Evolutionary conservation across 1,284 basidiomycete species (phyloP).

Genomic region (Exobasidium rhododendri): DNA sequence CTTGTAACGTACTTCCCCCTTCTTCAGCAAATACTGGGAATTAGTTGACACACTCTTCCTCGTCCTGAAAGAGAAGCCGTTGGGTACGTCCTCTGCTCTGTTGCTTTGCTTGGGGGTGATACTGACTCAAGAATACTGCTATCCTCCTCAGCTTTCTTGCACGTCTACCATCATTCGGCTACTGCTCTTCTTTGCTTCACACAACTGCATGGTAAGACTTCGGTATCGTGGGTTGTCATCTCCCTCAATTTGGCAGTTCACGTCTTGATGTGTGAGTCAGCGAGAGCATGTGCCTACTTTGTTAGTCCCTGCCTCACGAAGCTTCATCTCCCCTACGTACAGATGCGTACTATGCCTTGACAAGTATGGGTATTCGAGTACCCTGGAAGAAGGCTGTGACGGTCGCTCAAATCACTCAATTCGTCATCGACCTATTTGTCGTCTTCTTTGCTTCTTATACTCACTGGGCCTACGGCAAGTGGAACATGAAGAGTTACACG

Average conservation of each 20-base stretch:
- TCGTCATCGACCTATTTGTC: conserved; percentile 24
- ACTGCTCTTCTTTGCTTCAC: conserved; percentile 91
- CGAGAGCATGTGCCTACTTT: too few species aligned
- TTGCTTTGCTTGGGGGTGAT: background rate
- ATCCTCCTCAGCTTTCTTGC: conserved; percentile 72
- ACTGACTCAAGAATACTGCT: background rate
- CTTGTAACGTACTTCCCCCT: background rate
- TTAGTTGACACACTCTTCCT: conserved; percentile 94
- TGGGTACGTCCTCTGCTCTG: conserved; percentile 63
- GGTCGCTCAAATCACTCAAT: conserved; percentile 77
- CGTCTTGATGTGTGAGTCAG: conserved; percentile 80
- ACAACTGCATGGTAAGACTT: conserved; percentile 79
- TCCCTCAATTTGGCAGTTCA: conserved; percentile 88
- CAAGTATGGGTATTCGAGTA: conserved; percentile 41
- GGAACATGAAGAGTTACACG: conserved; percentile 1
- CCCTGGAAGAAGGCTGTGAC: conserved; percentile 93
- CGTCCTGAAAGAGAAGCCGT: conserved; percentile 94
- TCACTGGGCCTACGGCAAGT: conserved; percentile 30
- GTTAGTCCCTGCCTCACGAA: too few species aligned
- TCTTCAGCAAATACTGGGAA: conserved; percentile 59
- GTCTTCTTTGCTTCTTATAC: conserved; percentile 37
- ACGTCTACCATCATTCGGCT: conserved; percentile 99
- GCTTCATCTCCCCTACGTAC: too few species aligned
- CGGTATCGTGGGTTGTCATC: conserved; percentile 87
- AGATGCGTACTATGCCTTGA: conserved; percentile 50